Conservation (phyloP, 352 stramenopile genomes). For the Phytophthora aleatoria region DNA sequence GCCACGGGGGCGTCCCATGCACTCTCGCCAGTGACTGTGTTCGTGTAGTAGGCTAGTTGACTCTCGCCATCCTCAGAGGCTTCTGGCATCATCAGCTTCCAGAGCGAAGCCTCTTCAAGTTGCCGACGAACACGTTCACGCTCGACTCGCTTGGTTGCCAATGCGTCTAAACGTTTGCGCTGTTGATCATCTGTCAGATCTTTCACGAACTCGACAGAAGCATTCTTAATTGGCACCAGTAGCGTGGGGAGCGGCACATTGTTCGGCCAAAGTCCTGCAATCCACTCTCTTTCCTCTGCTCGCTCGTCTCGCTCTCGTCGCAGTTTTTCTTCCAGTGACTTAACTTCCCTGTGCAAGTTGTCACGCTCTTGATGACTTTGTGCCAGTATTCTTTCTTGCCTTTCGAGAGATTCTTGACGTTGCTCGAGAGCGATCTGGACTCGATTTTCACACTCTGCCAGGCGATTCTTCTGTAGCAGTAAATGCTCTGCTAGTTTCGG, state of each 20-base stretch:
- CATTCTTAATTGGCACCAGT: constrained; percentile 44
- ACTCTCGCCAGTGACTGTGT: constrained; percentile 57
- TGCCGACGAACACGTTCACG: constrained; percentile 46
- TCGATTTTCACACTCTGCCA: constrained; percentile 13
- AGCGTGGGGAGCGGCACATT: constrained; percentile 62
- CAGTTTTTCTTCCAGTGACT: constrained; percentile 26
- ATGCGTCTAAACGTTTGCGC: constrained; percentile 40
- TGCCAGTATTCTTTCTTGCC: constrained; percentile 6
- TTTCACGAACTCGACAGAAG: constrained; percentile 23
- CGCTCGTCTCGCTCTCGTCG: constrained; percentile 51
- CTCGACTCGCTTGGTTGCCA: constrained; percentile 42
- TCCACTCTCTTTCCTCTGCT: constrained; percentile 65
- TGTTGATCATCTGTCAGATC: constrained; percentile 31
- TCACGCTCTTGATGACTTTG: constrained; percentile 9
- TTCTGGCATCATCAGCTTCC: constrained; percentile 51
- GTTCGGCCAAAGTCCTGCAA: constrained; percentile 67
- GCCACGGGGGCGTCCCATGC: constrained; percentile 57
- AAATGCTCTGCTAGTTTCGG: constrained; percentile 15
- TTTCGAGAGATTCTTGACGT: constrained; percentile 4
- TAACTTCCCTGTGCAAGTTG: constrained; percentile 19
- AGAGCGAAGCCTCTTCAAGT: constrained; percentile 50
- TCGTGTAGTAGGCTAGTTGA: constrained; percentile 53
- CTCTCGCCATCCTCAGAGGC: constrained; percentile 27
- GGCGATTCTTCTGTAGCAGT: constrained; percentile 9
- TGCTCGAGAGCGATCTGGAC: constrained; percentile 16